Conservation (phyloP, 306 rosid genomes). For the Vigna reflexopilosa region DNA sequence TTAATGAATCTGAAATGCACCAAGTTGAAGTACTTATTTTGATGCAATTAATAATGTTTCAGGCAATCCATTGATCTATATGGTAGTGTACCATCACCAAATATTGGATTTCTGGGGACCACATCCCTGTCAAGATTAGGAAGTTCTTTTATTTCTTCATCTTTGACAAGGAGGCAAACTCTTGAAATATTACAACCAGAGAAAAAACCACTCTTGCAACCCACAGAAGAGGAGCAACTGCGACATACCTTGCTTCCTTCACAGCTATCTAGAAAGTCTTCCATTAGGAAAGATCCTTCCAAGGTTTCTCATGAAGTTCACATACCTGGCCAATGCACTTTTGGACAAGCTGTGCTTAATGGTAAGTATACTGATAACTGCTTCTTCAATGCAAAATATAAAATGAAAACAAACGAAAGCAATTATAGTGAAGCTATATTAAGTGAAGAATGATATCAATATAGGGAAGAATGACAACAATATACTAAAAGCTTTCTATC, state of each 20-base stretch:
- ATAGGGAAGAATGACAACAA: too few species aligned
- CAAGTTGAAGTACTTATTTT: not conserved
- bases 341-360: constrained; percentile 79
- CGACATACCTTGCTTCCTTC: constrained; percentile 58
- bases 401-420: not conserved
- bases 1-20: not conserved
- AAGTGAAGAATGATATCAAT: too few species aligned
- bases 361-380: constrained; percentile 54
- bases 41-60: constrained; percentile 42
- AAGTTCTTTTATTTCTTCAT: constrained; percentile 76
- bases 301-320: constrained; percentile 71
- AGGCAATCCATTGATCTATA: constrained; percentile 96
- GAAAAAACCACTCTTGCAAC: constrained; percentile 57
- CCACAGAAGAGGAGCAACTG: constrained; percentile 49
- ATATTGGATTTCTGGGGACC: constrained; percentile 78
- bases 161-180: constrained; percentile 74
- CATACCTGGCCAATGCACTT: constrained; percentile 71
- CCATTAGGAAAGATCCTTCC: constrained; percentile 54
- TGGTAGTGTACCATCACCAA: constrained; percentile 86
- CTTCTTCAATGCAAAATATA: not conserved
- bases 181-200: constrained; percentile 59
- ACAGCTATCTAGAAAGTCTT: constrained; percentile 53
- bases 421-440: not conserved
- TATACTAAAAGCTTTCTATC: too few species aligned
- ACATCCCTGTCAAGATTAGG: constrained; percentile 72